Conservation (phyloP, 805 yeast species). For the Lachancea nothofagi region DNA sequence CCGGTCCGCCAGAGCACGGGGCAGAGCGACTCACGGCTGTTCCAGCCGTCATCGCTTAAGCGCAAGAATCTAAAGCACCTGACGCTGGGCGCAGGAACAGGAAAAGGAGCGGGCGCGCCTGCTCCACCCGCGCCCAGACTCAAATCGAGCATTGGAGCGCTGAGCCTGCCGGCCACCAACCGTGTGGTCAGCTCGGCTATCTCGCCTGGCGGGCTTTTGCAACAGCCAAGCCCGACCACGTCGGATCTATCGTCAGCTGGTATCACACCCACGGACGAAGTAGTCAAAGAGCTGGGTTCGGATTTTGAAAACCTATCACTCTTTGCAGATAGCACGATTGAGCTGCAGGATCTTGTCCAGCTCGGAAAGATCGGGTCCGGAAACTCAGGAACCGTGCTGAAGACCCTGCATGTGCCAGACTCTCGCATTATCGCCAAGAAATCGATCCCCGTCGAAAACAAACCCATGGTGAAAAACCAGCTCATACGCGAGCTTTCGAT, state of each 20-base stretch:
- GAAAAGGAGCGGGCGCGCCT: conserved; percentile 7
- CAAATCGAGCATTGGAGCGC: neutral
- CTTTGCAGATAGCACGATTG: conserved; percentile 31
- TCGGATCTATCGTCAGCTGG: conserved; percentile 12
- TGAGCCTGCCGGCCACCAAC: neutral
- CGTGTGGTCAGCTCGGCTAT: conserved; percentile 11
- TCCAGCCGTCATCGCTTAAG: conserved; percentile 44
- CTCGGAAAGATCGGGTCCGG: conserved; percentile 84
- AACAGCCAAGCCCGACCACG: conserved; percentile 12
- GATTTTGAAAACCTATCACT: conserved; percentile 16
- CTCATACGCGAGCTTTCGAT: conserved; percentile 84
- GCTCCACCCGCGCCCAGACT: neutral
- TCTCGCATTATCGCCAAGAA: conserved; percentile 88
- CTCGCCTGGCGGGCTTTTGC: conserved; percentile 12
- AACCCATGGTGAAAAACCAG: conserved; percentile 40
- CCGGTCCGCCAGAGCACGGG: neutral
- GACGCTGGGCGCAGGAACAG: conserved; percentile 31
- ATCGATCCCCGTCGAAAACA: conserved; percentile 78
- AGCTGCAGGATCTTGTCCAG: conserved; percentile 63
- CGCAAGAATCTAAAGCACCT: conserved; percentile 57
- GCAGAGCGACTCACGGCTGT: conserved; percentile 14
- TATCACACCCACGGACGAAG: conserved; percentile 9
- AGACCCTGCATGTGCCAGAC: conserved; percentile 83
- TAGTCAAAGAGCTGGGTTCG: conserved; percentile 11
- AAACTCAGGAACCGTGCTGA: conserved; percentile 86